Evolutionary conservation across 148 eudicot genomes (phyloP), one percentile per base, ranked within the genome.

Genomic region (Rhododendron mucronatum): DNA sequence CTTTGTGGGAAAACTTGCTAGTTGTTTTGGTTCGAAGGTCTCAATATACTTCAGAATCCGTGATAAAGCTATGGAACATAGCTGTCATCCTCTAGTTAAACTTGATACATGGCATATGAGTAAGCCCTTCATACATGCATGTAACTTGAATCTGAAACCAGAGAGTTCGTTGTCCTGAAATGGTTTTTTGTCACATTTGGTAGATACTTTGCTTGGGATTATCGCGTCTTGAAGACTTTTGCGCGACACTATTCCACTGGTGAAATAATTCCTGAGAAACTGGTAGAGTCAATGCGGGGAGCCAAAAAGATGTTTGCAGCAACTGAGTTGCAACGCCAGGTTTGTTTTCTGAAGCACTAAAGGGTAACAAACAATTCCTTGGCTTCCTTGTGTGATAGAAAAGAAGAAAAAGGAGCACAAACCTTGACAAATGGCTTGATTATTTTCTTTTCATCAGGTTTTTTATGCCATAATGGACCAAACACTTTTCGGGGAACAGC

Each of bases 201-300:
- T 84, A 96, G 99, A 94, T 95, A 94, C 88, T 97, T 89, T 88
- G 98, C 96, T 51, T 95, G 99, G 99, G 99, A 97, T 91, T 95
- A 95, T 84, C 94, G 95, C 61, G 89, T 97, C 83, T 82, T 97
- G 88, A 94, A 88, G 92, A 94, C 91, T 85, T 97, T 95, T 90
- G 97, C 99, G 55, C 93, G 88, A 86, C 98, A 96, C 86, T 92
- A 93, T 90, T 94, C 96, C 83, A 95, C 95, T 30, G 98, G 99
- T 74, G 99, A 97, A 89, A 86, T 87, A 59, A 97, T 97, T 85
- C 99, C 98, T 44, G 91, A 95, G 88, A 90, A 92, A 79, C 83
- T 95, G 92, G 98, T 97, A 81, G 89, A 92, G 84, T 91, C 94
- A 18, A 93, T 97, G 91, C 88, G 81, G 75, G 92, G 88, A 81